Evolutionary conservation across 2,329 filamentous ascomycete genomes (phyloP), one percentile per base, ranked within the genome.

Genomic region (Coccinonectria pachysandricola): DNA sequence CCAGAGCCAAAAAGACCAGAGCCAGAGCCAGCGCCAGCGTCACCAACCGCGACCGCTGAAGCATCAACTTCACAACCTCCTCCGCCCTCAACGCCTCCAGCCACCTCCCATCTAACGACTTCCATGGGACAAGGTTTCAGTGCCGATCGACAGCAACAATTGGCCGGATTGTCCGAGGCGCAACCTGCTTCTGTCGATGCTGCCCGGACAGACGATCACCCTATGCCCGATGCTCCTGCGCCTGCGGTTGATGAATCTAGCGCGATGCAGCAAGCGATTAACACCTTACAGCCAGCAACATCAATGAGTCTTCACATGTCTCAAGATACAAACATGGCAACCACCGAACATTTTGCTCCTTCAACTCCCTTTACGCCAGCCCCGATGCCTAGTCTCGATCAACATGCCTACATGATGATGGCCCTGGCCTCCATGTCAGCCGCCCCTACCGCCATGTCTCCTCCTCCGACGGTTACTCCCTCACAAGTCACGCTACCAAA

Each of bases 351-450:
- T 15, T 48, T 44, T 30, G 32, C 43, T 14, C 48, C 54, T 14
- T 46, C 49, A 19, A 50, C 52, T 8, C 47, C 54, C 11, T 58
- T 50, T 34, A 50, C 49, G 8, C 42, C 49, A 15, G 43, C 48
- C 4, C 31, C 47, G 16, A 46, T 58, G 31, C 31, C 50, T 3
- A 48, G 40, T 30, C 41, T 55, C 17, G 49, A 60, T 24, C 48
- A 57, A 15, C 55, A 55, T 30, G 52, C 57, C 23, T 59, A 56
- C 45, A 56, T 60, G 53, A 61, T 64, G 53, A 61, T 64, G 57
- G 54, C 57, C 12, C 43, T 64, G 24, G 58, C 57, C 20, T 50
- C 49, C 31, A 57, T 57, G 46, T 56, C 56, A 4, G 49, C 41
- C 8, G 50, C 47, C 10, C 45, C 49, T 14, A 49, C 45, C 30